Percentiles rank a stretch among this genome's conserved stretches.
Evolutionary conservation across 2,329 filamentous ascomycete species (phyloP).

Genomic region (Scorias spongiosa): DNA sequence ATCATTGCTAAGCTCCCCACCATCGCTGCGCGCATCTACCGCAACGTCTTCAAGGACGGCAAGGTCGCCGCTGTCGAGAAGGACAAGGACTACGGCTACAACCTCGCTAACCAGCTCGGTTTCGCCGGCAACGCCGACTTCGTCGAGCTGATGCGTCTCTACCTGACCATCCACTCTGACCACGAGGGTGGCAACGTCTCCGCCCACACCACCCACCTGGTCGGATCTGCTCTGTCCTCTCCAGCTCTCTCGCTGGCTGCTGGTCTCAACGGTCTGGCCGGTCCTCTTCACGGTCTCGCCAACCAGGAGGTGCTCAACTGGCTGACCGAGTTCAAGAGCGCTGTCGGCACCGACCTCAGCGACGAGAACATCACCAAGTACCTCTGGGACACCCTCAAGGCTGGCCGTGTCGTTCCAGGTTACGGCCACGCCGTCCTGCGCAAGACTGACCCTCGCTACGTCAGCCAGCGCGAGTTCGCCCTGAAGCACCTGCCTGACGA

Average conservation of each 20-base stretch:
- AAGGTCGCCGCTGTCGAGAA: conserved; percentile 93
- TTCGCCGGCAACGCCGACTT: conserved; percentile 94
- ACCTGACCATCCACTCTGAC: conserved; percentile 99
- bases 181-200: conserved; percentile 99
- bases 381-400: conserved; percentile 94
- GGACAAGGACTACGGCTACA: conserved; percentile 99
- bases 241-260: conserved; percentile 93
- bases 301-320: conserved; percentile 99
- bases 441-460: conserved; percentile 99
- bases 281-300: conserved; percentile 94
- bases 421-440: conserved; percentile 98
- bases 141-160: conserved; percentile 93
- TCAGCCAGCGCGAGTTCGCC: conserved; percentile 93
- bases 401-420: conserved; percentile 88
- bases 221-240: conserved; percentile 90
- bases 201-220: conserved; percentile 96
- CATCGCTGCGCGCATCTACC: conserved; percentile 97
- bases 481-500: conserved; percentile 87
- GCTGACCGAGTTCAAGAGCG: conserved; percentile 98
- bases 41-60: conserved; percentile 99
- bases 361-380: conserved; percentile 97
- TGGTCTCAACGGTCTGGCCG: conserved; percentile 94
- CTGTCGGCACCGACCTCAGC: conserved; percentile 82
- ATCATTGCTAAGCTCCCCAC: conserved; percentile 98
- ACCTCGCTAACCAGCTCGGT: conserved; percentile 98